phyloP scores from a whole-genome alignment of 441 rosid species.

The Arabidopsis lyrata region DNA sequence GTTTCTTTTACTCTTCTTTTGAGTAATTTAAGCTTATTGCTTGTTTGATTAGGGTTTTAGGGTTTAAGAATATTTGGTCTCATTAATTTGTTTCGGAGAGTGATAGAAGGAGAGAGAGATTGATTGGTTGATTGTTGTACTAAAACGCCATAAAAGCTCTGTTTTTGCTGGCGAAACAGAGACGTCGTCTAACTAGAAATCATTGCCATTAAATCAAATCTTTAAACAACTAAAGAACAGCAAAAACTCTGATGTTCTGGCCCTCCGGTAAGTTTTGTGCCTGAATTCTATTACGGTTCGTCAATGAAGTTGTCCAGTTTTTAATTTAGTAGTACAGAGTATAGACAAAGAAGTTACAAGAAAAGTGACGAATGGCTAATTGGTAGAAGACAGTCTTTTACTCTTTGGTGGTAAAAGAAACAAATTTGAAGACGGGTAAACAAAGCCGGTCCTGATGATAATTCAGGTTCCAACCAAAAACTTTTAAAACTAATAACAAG shows the following conservation, averaged over 20 bases:
- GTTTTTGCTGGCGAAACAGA: neutral
- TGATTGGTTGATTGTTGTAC: conserved; percentile 21
- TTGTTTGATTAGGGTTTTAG: conserved; percentile 35
- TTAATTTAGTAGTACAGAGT: too few relatives aligned
- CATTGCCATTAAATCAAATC: neutral
- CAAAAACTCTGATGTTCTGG: neutral
- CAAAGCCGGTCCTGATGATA: neutral
- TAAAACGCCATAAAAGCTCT: conserved; percentile 20
- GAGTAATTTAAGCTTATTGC: conserved; percentile 10
- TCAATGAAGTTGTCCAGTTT: neutral
- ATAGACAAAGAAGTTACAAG: too few relatives aligned
- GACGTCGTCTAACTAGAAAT: neutral
- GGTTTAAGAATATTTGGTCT: conserved; percentile 36
- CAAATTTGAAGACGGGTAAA: neutral
- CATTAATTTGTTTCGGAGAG: conserved; percentile 9
- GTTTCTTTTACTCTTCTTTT: neutral
- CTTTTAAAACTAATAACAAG: neutral
- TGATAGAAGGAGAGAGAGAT: conserved; percentile 18
- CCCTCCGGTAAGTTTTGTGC: neutral
- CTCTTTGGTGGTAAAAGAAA: neutral
- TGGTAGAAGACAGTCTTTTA: neutral
- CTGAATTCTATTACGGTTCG: neutral
- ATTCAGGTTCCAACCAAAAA: neutral
- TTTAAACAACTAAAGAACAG: neutral
- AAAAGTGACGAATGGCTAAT: too few relatives aligned